Evolutionary conservation across 345 rosid genomes (phyloP).

Genomic region (Rhodomyrtus tomentosa): DNA sequence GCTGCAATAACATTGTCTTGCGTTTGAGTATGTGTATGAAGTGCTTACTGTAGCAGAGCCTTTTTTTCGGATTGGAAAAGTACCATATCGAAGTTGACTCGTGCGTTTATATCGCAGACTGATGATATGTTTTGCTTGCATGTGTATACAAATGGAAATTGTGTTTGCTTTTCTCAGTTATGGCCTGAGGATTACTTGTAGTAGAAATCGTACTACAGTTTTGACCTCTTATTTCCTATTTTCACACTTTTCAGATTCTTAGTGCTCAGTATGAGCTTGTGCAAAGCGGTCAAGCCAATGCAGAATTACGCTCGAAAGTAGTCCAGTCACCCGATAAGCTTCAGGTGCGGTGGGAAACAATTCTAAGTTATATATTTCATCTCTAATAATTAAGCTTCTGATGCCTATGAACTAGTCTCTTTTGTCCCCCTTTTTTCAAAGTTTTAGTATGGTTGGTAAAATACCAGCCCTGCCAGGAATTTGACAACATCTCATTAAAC

Average conservation of each 20-base stretch:
- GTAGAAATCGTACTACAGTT: background rate
- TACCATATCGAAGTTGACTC: background rate
- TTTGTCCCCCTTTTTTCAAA: background rate
- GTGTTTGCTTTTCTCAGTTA: background rate
- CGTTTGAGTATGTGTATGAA: background rate
- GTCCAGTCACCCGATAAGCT: constrained; percentile 93
- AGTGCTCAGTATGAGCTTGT: constrained; percentile 72
- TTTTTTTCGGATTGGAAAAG: background rate
- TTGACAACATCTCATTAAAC: background rate
- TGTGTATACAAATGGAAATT: background rate
- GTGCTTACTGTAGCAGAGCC: background rate
- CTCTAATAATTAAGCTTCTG: background rate
- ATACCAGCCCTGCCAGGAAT: background rate
- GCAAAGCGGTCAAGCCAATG: constrained; percentile 80
- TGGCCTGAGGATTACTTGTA: background rate
- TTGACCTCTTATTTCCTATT: background rate
- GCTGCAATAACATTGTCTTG: background rate
- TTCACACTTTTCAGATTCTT: constrained; percentile 36
- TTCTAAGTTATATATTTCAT: background rate
- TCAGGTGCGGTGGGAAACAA: constrained; percentile 34
- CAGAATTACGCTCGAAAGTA: constrained; percentile 60
- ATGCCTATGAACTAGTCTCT: background rate
- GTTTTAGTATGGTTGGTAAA: background rate
- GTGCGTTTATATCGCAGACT: background rate
- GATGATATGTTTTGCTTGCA: background rate